These are phyloP conservation scores for Fistulifera pelliculosa DNA, from an alignment of 108 stramenopile genomes.

Conservation along the genomic window DNA sequence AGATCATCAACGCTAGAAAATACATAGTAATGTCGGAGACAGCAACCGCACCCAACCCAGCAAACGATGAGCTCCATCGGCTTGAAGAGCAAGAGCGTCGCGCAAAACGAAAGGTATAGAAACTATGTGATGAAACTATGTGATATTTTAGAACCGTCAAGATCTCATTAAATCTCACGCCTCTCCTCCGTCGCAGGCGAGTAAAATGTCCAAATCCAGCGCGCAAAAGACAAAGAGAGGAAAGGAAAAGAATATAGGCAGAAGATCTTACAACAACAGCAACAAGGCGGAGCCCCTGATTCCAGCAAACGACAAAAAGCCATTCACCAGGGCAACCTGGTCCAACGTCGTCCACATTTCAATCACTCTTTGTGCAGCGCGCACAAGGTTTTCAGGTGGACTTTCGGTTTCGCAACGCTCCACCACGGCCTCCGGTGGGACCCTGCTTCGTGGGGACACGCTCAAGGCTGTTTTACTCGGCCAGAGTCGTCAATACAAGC, in stretches of 20 bases:
- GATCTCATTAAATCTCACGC: not conserved
- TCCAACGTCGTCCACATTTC: slow-evolving; percentile 51
- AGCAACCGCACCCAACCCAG: not conserved
- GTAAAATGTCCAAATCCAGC: slow-evolving; percentile 48
- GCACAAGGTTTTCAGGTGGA: slow-evolving; percentile 81
- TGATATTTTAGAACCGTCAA: not conserved
- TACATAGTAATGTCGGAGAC: no score
- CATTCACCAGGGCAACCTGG: not conserved
- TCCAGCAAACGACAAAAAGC: slow-evolving; percentile 16
- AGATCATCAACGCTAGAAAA: no score
- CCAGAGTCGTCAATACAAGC: slow-evolving; percentile 58
- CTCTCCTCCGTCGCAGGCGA: slow-evolving; percentile 25
- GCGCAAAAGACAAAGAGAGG: slow-evolving; percentile 61
- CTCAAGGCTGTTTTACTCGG: slow-evolving; percentile 61
- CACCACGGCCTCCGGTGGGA: slow-evolving; percentile 84
- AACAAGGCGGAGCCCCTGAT: slow-evolving; percentile 2
- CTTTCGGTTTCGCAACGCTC: slow-evolving; percentile 77
- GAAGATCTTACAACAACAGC: slow-evolving; percentile 27
- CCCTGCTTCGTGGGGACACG: slow-evolving; percentile 72
- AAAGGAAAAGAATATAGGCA: slow-evolving; percentile 65
- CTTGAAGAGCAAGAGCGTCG: slow-evolving; percentile 71
- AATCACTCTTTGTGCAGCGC: slow-evolving; percentile 60
- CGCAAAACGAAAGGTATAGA: slow-evolving; percentile 72
- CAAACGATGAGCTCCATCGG: slow-evolving; percentile 59
- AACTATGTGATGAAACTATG: not conserved